Percentiles rank a stretch among this genome's conserved stretches.
Conservation (phyloP, 768 basidiomycete species). For the Pisolithus marmoratus region DNA sequence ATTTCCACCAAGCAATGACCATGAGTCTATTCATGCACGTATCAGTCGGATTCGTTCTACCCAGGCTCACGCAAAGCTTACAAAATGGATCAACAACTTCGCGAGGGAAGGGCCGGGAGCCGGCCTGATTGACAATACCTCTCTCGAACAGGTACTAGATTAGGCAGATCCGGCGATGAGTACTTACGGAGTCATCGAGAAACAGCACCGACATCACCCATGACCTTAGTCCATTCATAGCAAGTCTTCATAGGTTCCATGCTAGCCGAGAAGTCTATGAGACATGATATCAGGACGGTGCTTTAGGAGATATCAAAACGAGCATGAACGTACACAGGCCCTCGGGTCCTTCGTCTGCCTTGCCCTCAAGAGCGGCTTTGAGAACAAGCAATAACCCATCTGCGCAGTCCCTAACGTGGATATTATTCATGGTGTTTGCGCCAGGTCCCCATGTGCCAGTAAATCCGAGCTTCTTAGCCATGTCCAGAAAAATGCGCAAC, state of each 20-base stretch:
- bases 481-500: slow-evolving; percentile 32
- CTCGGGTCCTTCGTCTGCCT: slow-evolving; percentile 36
- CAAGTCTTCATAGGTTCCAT: slow-evolving; percentile 25
- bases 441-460: slow-evolving; percentile 42
- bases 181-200: neutral
- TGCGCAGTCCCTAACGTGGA: slow-evolving; percentile 38
- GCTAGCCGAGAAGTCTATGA: slow-evolving; percentile 31
- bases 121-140: slow-evolving; percentile 28
- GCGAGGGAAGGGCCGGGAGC: slow-evolving; percentile 27
- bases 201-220: slow-evolving; percentile 32
- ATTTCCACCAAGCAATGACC: slow-evolving; percentile 37
- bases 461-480: slow-evolving; percentile 27
- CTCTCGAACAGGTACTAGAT: slow-evolving; percentile 29
- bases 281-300: neutral
- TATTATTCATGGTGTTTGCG: slow-evolving; percentile 30
- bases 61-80: slow-evolving; percentile 17
- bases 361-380: slow-evolving; percentile 35
- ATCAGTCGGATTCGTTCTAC: neutral
- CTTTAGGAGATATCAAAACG: neutral
- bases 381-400: slow-evolving; percentile 31
- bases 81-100: slow-evolving; percentile 33
- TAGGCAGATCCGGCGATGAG: neutral
- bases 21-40: slow-evolving; percentile 25
- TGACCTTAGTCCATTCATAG: slow-evolving; percentile 26
- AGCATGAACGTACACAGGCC: slow-evolving; percentile 33